These are phyloP conservation scores for Gossypium schwendimanii DNA, from an alignment of 441 rosid genomes.

Conservation along the genomic window DNA sequence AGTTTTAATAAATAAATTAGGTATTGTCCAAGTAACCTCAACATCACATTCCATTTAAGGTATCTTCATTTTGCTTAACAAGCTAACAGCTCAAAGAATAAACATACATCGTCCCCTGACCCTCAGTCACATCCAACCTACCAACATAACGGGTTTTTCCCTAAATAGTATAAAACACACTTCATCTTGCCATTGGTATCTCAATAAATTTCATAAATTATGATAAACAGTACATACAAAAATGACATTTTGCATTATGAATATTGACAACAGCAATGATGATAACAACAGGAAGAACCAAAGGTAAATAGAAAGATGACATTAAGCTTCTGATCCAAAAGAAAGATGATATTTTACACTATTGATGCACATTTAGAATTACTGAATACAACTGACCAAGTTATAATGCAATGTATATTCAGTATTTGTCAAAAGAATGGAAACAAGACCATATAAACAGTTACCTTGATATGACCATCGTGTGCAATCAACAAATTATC, in stretches of 20 bases:
- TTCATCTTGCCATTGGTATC: background rate
- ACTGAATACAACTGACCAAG: background rate
- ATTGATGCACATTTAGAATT: background rate
- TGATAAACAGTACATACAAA: background rate
- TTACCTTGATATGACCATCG: conserved; percentile 99
- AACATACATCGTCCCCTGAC: background rate
- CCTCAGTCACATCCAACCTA: background rate
- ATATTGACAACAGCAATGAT: background rate
- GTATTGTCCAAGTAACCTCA: background rate
- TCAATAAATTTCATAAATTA: background rate
- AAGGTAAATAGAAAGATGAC: background rate
- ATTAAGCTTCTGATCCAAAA: background rate
- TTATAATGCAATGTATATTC: background rate
- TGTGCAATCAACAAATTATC: conserved; percentile 98
- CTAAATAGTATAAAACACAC: background rate
- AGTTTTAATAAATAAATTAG: conserved; percentile 10
- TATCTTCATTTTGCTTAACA: background rate
- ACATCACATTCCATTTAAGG: background rate
- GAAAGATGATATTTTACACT: background rate
- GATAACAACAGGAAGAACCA: background rate
- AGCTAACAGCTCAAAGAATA: background rate
- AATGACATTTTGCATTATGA: background rate
- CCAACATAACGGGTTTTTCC: background rate
- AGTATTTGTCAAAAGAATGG: background rate
- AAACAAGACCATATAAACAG: conserved; percentile 2